Evolutionary conservation across 371 early-diverging fungal species (phyloP).

Genomic region (Mortierella sp.): DNA sequence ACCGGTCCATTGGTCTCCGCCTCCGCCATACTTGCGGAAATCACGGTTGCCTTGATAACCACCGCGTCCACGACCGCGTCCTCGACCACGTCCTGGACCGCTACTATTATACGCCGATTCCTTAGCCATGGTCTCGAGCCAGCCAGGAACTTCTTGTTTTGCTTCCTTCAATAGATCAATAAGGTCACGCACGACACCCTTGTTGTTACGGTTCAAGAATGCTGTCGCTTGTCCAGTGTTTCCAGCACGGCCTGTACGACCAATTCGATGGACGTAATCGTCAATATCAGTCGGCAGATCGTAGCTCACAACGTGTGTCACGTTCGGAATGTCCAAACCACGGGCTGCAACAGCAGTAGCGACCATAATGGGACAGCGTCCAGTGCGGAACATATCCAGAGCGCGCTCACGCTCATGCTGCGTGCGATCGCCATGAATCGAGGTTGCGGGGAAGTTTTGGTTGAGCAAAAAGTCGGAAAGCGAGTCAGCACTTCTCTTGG

Average conservation of each 20-base stretch:
- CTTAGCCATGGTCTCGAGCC: slow-evolving; percentile 79
- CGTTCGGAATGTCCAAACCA: slow-evolving; percentile 95
- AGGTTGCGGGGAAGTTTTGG: slow-evolving; percentile 89
- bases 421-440: slow-evolving; percentile 97
- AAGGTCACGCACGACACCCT: slow-evolving; percentile 86
- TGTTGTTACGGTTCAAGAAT: slow-evolving; percentile 97
- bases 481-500: slow-evolving; percentile 98
- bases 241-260: slow-evolving; percentile 99
- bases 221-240: slow-evolving; percentile 95
- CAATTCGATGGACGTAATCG: slow-evolving; percentile 99
- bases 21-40: slow-evolving; percentile 55
- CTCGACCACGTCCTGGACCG: slow-evolving; percentile 73
- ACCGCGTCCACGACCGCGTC: slow-evolving; percentile 56
- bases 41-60: slow-evolving; percentile 47
- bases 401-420: slow-evolving; percentile 98
- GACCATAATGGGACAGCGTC: slow-evolving; percentile 94
- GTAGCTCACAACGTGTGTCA: slow-evolving; percentile 93
- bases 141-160: slow-evolving; percentile 86
- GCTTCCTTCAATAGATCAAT: slow-evolving; percentile 91
- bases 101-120: slow-evolving; percentile 66
- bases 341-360: slow-evolving; percentile 99
- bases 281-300: slow-evolving; percentile 95
- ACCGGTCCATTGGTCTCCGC: slow-evolving; percentile 34
- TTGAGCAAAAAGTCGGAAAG: slow-evolving; percentile 81
- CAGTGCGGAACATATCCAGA: slow-evolving; percentile 89